These are phyloP conservation scores for Diospyros kaki DNA, from an alignment of 148 eudicot genomes.

Conservation along the genomic window DNA sequence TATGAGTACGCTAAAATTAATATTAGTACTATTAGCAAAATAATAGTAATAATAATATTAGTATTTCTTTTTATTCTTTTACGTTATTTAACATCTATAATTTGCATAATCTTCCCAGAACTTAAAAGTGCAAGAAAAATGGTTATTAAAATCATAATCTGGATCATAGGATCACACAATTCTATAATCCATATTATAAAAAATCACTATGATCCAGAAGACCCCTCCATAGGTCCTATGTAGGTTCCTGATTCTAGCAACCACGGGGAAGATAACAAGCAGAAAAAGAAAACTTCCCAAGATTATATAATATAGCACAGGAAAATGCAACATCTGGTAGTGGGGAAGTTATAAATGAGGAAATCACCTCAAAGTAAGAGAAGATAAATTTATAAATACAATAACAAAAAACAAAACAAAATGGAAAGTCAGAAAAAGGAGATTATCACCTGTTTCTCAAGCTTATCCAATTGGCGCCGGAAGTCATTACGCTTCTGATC, in stretches of 20 bases:
- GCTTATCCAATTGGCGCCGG: constrained; percentile 56
- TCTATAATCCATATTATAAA: too few relatives aligned
- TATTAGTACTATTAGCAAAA: too few relatives aligned
- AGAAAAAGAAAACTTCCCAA: background rate
- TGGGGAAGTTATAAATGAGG: background rate
- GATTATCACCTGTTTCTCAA: constrained; percentile 60
- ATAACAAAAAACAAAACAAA: background rate
- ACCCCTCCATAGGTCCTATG: too few relatives aligned
- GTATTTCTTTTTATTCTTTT: background rate
- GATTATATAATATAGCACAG: background rate
- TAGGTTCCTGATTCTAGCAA: too few relatives aligned
- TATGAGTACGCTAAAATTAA: background rate
- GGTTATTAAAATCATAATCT: too few relatives aligned
- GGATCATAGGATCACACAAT: too few relatives aligned
- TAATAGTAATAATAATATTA: too few relatives aligned
- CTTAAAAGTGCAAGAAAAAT: background rate
- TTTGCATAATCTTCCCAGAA: background rate
- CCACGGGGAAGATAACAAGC: too few relatives aligned
- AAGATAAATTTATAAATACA: background rate
- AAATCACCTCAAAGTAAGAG: background rate
- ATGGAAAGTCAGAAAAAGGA: background rate
- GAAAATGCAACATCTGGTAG: background rate
- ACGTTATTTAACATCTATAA: background rate
- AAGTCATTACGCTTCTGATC: constrained; percentile 71
- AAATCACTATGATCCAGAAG: too few relatives aligned